These are phyloP conservation scores for Benincasa hispida DNA, from an alignment of 306 rosid species.

Conservation along the genomic window DNA sequence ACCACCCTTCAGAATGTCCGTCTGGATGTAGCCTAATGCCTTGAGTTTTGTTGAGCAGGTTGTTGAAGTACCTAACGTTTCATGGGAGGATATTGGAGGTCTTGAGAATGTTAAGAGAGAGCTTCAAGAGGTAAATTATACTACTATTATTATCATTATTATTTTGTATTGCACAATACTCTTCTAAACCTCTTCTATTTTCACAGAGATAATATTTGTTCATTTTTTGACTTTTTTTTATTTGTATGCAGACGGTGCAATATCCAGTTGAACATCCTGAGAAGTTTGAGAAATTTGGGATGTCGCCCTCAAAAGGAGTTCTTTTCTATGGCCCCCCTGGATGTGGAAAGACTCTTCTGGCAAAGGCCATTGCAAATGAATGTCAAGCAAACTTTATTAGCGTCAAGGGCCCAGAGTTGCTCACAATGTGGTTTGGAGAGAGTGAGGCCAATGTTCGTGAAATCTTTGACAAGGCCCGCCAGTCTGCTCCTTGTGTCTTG, in stretches of 20 bases:
- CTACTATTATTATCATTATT: background rate
- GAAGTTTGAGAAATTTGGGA: slow-evolving; percentile 91
- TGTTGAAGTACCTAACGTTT: slow-evolving; percentile 88
- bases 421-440: slow-evolving; percentile 99
- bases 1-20: background rate
- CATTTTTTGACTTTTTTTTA: slow-evolving; percentile 1
- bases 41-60: slow-evolving; percentile 38
- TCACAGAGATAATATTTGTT: background rate
- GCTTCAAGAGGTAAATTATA: slow-evolving; percentile 71
- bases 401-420: slow-evolving; percentile 95
- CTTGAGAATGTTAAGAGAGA: slow-evolving; percentile 98
- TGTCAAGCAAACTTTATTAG: slow-evolving; percentile 98
- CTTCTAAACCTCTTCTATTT: background rate
- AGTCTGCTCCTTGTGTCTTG: slow-evolving; percentile 97
- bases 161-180: background rate
- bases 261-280: slow-evolving; percentile 99
- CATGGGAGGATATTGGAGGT: slow-evolving; percentile 97
- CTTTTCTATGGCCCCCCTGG: slow-evolving; percentile 99
- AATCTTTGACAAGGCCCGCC: slow-evolving; percentile 97
- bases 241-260: slow-evolving; percentile 94
- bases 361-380: slow-evolving; percentile 96
- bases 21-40: slow-evolving; percentile 11
- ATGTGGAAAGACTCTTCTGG: slow-evolving; percentile 95
- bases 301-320: slow-evolving; percentile 99
- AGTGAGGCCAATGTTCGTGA: slow-evolving; percentile 99